Base-by-base conservation (phyloP, 352 stramenopile species). In the Globisporangium carolinianum region DNA sequence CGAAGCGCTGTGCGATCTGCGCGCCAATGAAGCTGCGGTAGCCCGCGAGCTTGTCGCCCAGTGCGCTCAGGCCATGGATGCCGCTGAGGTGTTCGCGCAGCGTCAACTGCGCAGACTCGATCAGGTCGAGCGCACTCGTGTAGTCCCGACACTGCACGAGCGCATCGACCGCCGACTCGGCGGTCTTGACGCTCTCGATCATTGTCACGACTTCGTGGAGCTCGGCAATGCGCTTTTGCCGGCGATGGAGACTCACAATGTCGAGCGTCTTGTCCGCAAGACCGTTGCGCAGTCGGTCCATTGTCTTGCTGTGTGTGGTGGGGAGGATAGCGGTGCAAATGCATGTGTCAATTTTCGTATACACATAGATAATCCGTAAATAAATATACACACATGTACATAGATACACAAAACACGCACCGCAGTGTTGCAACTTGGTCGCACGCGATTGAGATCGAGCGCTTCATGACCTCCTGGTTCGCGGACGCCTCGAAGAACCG, bases 141-240 rank as follows among this genome's bases (percentile, higher is more conserved):
- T 91, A 94, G 59, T 94, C 85, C 56, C 88, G 77, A 47, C 83
- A 89, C 62, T 94, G 85, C 49, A 94, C 80, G 39, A 94, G 76
- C 47, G 80, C 85, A 42, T 94, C 85, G 35, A 94, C 74, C 36
- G 83, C 80, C 5, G 80, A 83, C 59, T 94, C 85, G 5, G 85
- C 83, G 61, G 84, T 85, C 62, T 91, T 94, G 36, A 94, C 81
- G 38, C 82, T 79, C 62, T 94, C 83, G 48, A 94, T 86, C 78
- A 91, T 88, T 15, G 81, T 79, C 47, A 91, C 76, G 52, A 92
- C 65, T 68, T 92, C 79, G 53, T 92, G 79, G 5, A 94, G 67
- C 63, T 92, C 80, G 0, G 80, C 82, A 36, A 93, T 87, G 9
- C 81, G 76, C 57, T 91, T 92, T 53, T 92, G 85, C 10, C 82